Base-by-base conservation (phyloP, 2,329 filamentous ascomycete species). In the Chaetomiaceae sp. region DNA sequence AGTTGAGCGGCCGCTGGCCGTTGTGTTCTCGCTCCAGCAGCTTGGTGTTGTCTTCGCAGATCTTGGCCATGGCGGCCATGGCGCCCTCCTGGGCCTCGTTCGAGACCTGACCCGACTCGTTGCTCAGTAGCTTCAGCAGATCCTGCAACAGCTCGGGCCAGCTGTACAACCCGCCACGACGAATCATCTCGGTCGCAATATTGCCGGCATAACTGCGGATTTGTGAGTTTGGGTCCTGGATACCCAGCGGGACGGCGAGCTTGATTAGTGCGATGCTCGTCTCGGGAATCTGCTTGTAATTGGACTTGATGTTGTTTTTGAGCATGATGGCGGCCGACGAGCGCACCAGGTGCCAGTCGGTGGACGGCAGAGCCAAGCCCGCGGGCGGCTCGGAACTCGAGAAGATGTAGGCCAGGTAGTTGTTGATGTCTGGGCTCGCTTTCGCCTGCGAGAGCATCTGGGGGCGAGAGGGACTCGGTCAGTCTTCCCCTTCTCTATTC, bases 371-470 rank as follows among this genome's bases (percentile, higher is more conserved):
- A 56, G 72, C 71, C 62, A 86, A 71, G 53, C 73, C 81, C 47
- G 72, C 67, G 38, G 85, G 79, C 41, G 75, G 71, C 53, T 81
- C 75, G 47, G 79, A 65, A 58, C 79, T 88, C 50, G 86, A 88
- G 67, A 95, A 88, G 52, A 98, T 79, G 67, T 86, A 96, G 57
- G 88, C 86, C 36, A 98, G 82, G 67, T 98, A 98, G 70, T 97
- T 97, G 73, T 94, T 91, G 73, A 96, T 87, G 65, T 97, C 91
- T 39, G 90, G 90, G 10, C 87, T 93, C 42, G 75, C 71, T 65
- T 88, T 94, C 51, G 91, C 93, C 70, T 95, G 86, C 56, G 81
- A 76, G 59, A 98, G 86, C 88, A 97, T 94, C 93, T 97, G 39
- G 42, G 43, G 40, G 35, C n/a, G n/a, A n/a, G 35, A 38, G 39